Evolutionary conservation across 176 grass and related monocot genomes (phyloP), one percentile per base, ranked within the genome.

Genomic region (Ensete glaucum): DNA sequence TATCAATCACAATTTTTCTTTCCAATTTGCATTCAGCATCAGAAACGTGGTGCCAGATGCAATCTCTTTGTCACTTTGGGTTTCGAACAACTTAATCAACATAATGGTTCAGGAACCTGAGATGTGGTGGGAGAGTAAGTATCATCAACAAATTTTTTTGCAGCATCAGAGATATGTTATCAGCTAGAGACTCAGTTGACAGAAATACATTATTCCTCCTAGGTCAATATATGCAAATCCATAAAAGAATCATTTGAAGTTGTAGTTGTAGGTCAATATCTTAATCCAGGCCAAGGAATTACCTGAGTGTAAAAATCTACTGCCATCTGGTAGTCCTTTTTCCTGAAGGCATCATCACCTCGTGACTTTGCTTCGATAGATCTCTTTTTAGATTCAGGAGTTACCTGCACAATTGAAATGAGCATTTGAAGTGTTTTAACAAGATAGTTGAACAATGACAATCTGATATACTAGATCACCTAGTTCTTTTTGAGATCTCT

Each of bases 261-360:
- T 17, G 13, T 24, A 53, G 50, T 9, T 52, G 9, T 43, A 6
- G 34, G 34, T 6, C 34, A 53, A 8, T 19, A 27, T 8, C 3
- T 11, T 48, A 69, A 58, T 1, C 26, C 49, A 3, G 23, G 14
- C 24, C 21, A 52, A 62, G 65, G n/a, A 80, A 34, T 52, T 78
- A 93, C 94, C 86, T 98, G 90, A 6, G 94, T 91, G 78, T 98
- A 98, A 54, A 84, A 86, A 82, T 98, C 90, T 55, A 93, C 77
- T 48, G 94, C 90, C 68, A 75, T 82, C 69, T 87, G 84, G 84
- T 76, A 98, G 79, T 91, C 94, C 34, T 98, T 91, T 68, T 75
- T 85, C 76, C 81, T 91, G 77, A 93, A 98, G 58, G 90, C 90
- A 71, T 93, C 94, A 53, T 89, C 88, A 19, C 94, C 94, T 82